These are phyloP conservation scores for Nitzschia palea DNA, from an alignment of 108 stramenopile genomes.

Conservation along the genomic window DNA sequence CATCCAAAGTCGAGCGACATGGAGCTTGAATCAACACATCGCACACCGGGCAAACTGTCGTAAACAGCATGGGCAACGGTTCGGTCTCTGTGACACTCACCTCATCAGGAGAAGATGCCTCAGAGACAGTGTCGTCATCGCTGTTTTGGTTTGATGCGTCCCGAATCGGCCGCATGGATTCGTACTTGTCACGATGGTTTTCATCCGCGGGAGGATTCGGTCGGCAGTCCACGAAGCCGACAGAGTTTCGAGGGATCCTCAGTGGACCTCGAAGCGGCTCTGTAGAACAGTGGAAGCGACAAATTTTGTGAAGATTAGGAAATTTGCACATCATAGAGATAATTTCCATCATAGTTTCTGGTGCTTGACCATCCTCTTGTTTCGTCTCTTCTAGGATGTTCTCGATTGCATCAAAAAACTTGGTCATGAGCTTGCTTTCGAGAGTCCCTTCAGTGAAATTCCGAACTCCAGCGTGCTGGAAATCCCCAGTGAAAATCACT, in stretches of 20 bases:
- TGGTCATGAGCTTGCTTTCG: constrained; percentile 15
- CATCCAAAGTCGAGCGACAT: neutral
- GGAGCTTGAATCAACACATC: neutral
- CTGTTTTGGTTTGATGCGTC: no score
- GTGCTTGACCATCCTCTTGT: neutral
- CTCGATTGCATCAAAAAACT: constrained; percentile 12
- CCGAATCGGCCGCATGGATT: no score
- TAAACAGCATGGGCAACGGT: neutral
- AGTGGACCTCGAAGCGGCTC: constrained; percentile 5
- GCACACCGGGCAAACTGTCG: neutral
- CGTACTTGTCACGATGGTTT: no score
- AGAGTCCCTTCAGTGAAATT: constrained; percentile 4
- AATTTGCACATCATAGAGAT: constrained; percentile 23
- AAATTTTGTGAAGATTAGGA: constrained; percentile 12
- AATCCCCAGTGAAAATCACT: constrained; percentile 37
- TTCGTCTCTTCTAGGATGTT: neutral
- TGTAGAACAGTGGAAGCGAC: constrained; percentile 34
- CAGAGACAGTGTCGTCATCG: no score
- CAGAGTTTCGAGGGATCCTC: constrained; percentile 20
- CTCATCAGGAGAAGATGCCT: no score
- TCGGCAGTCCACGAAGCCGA: constrained; percentile 22
- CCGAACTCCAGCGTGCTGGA: constrained; percentile 36
- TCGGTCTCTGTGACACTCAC: no score
- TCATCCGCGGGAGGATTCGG: constrained; percentile 14
- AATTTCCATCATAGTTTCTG: neutral